Percentiles rank a stretch among this genome's conserved stretches.
Evolutionary conservation across 257 asterid genomes (phyloP).

Genomic region (Henckelia pumila): DNA sequence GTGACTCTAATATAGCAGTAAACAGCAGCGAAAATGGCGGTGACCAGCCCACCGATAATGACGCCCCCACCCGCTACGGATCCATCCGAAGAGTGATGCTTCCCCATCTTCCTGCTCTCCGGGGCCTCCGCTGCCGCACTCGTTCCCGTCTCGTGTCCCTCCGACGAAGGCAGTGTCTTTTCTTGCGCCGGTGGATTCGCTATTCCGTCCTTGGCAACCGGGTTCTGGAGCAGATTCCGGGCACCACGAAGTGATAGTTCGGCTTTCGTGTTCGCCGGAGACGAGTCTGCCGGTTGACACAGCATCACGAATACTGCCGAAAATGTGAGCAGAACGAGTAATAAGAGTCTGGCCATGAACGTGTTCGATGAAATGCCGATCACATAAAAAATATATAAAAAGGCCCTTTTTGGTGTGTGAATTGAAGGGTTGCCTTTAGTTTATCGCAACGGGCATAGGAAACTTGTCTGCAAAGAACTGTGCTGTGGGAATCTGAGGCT

Average conservation of each 20-base stretch:
- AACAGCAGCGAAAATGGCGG: conserved; percentile 65
- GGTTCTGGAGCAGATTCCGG: conserved; percentile 27
- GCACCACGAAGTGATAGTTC: neutral
- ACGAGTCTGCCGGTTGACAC: conserved; percentile 18
- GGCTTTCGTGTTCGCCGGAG: conserved; percentile 13
- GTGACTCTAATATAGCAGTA: conserved; percentile 75
- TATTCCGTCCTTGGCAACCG: conserved; percentile 21
- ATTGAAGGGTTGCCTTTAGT: neutral
- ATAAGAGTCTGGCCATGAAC: conserved; percentile 7
- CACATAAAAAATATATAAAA: neutral
- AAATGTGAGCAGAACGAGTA: conserved; percentile 29
- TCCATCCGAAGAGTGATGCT: conserved; percentile 50
- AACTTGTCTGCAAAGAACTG: neutral
- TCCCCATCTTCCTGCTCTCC: conserved; percentile 32
- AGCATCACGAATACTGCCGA: conserved; percentile 14
- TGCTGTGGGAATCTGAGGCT: neutral
- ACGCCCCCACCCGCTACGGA: conserved; percentile 72
- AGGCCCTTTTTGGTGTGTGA: neutral
- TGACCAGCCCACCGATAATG: conserved; percentile 73
- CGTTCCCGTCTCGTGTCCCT: conserved; percentile 15
- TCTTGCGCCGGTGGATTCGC: conserved; percentile 48
- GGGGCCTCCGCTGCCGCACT: conserved; percentile 44
- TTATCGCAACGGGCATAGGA: too few relatives aligned
- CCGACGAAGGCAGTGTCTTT: conserved; percentile 14
- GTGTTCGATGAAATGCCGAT: neutral